Conservation (phyloP, 139 green algal species). For the Coelastrella sp. region DNA sequence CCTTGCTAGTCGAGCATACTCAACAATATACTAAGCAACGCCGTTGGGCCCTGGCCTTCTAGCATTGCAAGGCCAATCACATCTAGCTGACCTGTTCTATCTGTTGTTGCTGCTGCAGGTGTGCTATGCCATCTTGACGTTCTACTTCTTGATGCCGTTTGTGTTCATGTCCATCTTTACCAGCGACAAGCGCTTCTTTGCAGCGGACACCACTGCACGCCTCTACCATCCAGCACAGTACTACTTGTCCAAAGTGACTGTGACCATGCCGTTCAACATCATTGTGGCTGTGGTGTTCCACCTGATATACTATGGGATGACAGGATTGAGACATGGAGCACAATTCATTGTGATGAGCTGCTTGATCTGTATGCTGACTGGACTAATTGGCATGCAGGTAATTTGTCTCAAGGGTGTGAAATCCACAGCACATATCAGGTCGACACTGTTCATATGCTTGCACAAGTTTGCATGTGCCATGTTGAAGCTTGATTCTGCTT, state of each 20-base stretch:
- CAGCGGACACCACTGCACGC: slow-evolving; percentile 48
- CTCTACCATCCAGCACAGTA: slow-evolving; percentile 62
- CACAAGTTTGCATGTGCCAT: too few species aligned
- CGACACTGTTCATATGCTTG: too few species aligned
- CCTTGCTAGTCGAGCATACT: too few species aligned
- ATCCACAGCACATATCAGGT: too few species aligned
- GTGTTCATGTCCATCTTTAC: slow-evolving; percentile 63
- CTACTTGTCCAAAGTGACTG: slow-evolving; percentile 50
- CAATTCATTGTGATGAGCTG: slow-evolving; percentile 39
- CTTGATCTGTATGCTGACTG: slow-evolving; percentile 40
- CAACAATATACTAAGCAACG: too few species aligned
- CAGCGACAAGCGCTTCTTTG: slow-evolving; percentile 60
- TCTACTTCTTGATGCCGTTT: slow-evolving; percentile 64
- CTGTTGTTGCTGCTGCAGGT: slow-evolving; percentile 12
- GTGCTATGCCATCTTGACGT: slow-evolving; percentile 43
- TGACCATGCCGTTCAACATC: slow-evolving; percentile 46
- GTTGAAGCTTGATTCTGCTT: too few species aligned
- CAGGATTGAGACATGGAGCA: slow-evolving; percentile 51
- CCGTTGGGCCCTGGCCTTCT: too few species aligned
- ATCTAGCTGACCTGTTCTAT: neutral
- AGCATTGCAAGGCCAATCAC: neutral
- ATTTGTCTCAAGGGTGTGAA: too few species aligned
- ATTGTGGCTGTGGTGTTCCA: slow-evolving; percentile 40
- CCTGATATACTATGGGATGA: slow-evolving; percentile 65
- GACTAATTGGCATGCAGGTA: slow-evolving; percentile 61